Evolutionary conservation across 768 basidiomycete species (phyloP).

Genomic region (Trametes cingulata): DNA sequence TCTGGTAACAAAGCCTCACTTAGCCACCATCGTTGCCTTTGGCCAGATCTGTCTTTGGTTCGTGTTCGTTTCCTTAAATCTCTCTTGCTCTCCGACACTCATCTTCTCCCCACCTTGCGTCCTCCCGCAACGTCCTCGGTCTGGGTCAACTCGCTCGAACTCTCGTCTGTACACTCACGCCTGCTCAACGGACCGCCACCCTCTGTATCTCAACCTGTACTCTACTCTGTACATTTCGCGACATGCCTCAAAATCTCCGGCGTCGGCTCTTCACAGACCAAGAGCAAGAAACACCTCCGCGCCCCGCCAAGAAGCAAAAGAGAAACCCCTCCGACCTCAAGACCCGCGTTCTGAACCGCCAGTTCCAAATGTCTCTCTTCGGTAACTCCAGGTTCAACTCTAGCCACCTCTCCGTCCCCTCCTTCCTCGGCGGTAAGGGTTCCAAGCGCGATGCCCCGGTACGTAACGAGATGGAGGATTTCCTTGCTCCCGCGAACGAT

Average conservation of each 20-base stretch:
- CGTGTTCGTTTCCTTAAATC: slow-evolving; percentile 21
- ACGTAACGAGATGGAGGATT: slow-evolving; percentile 60
- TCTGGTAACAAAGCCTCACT: slow-evolving; percentile 17
- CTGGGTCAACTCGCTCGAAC: slow-evolving; percentile 5
- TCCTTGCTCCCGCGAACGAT: slow-evolving; percentile 58
- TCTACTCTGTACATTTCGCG: slow-evolving; percentile 1
- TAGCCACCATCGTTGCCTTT: slow-evolving; percentile 17
- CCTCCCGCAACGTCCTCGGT: slow-evolving; percentile 9
- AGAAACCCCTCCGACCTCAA: slow-evolving; percentile 32
- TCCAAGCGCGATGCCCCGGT: slow-evolving; percentile 42
- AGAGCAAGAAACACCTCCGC: slow-evolving; percentile 35
- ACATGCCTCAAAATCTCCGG: slow-evolving; percentile 18
- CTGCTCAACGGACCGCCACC: background rate
- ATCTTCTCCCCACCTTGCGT: slow-evolving; percentile 14
- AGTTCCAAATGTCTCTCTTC: slow-evolving; percentile 24
- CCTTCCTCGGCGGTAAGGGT: slow-evolving; percentile 50
- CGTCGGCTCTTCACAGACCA: slow-evolving; percentile 14
- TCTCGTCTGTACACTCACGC: background rate
- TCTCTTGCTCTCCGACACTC: slow-evolving; percentile 5
- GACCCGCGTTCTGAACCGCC: slow-evolving; percentile 30
- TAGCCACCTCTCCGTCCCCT: slow-evolving; percentile 37
- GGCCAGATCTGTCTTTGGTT: slow-evolving; percentile 26
- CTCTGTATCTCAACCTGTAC: slow-evolving; percentile 18
- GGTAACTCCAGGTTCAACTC: slow-evolving; percentile 14
- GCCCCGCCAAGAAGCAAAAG: slow-evolving; percentile 49